Evolutionary conservation across 139 green algal species (phyloP).

Genomic region (Micromonas commoda): DNA sequence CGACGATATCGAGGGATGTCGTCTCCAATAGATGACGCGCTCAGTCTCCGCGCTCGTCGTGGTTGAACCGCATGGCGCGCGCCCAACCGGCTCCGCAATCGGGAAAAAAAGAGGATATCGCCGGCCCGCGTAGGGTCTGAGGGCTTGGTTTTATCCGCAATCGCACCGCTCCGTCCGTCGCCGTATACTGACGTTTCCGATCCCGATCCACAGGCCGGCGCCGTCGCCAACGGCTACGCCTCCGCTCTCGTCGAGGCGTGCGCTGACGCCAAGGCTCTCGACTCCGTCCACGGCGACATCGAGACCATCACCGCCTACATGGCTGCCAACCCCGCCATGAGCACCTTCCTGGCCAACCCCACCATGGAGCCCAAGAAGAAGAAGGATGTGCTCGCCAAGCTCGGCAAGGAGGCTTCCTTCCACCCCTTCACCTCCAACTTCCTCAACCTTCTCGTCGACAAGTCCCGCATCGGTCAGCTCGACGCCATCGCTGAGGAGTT

Average conservation of each 20-base stretch:
- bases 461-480: conserved; percentile 67
- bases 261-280: conserved; percentile 70
- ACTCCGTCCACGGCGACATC: conserved; percentile 76
- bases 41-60: too few relatives aligned
- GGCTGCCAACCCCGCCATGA: conserved; percentile 52
- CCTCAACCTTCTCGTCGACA: conserved; percentile 89
- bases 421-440: conserved; percentile 88
- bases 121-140: not conserved
- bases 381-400: conserved; percentile 71
- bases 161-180: not conserved
- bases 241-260: conserved; percentile 89
- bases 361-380: conserved; percentile 72
- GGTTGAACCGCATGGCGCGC: too few relatives aligned
- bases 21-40: too few relatives aligned
- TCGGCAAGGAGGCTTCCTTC: conserved; percentile 75
- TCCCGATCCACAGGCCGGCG: not conserved
- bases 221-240: conserved; percentile 73
- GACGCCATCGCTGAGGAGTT: conserved; percentile 84
- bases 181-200: not conserved
- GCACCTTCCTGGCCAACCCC: conserved; percentile 82
- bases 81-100: too few relatives aligned
- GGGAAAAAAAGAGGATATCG: too few relatives aligned
- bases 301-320: conserved; percentile 50
- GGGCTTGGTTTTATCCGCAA: not conserved
- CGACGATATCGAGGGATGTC: not conserved